Conservation (phyloP, 305 asterid genomes). For the Fraxinus ornus region DNA sequence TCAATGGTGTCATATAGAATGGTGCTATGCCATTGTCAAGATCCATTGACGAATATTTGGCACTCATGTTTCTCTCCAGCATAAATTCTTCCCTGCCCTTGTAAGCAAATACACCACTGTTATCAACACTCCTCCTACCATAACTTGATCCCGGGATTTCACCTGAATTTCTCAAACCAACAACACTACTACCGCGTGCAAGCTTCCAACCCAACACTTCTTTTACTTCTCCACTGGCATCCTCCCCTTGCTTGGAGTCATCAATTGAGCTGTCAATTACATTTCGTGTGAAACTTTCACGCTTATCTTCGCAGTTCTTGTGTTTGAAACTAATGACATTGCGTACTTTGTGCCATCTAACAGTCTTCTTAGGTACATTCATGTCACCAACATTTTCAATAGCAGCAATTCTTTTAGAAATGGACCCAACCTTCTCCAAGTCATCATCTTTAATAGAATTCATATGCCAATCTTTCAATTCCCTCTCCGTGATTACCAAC, state of each 20-base stretch:
- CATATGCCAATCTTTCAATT: slow-evolving; percentile 83
- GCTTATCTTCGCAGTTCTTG: slow-evolving; percentile 37
- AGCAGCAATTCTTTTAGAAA: slow-evolving; percentile 25
- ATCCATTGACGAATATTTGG: slow-evolving; percentile 35
- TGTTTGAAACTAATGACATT: slow-evolving; percentile 58
- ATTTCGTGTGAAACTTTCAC: slow-evolving; percentile 35
- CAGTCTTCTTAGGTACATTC: slow-evolving; percentile 47
- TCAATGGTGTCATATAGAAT: slow-evolving; percentile 81
- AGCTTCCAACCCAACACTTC: slow-evolving; percentile 47
- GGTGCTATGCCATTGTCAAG: slow-evolving; percentile 50
- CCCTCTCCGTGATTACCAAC: slow-evolving; percentile 86
- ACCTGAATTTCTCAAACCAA: neutral
- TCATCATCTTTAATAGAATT: slow-evolving; percentile 45
- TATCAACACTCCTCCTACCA: slow-evolving; percentile 50
- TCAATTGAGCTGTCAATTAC: slow-evolving; percentile 30
- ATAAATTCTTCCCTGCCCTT: slow-evolving; percentile 44
- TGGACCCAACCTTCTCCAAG: slow-evolving; percentile 38
- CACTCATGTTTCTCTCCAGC: slow-evolving; percentile 48
- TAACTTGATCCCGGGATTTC: slow-evolving; percentile 30
- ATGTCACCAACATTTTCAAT: slow-evolving; percentile 27
- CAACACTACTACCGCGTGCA: slow-evolving; percentile 53
- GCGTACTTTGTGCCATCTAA: slow-evolving; percentile 62
- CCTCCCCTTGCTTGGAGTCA: slow-evolving; percentile 35
- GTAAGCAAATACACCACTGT: slow-evolving; percentile 34
- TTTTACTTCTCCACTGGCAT: slow-evolving; percentile 28